Evolutionary conservation across 1,284 basidiomycete species (phyloP).

Genomic region (Neotropicomus parvogracilis): DNA sequence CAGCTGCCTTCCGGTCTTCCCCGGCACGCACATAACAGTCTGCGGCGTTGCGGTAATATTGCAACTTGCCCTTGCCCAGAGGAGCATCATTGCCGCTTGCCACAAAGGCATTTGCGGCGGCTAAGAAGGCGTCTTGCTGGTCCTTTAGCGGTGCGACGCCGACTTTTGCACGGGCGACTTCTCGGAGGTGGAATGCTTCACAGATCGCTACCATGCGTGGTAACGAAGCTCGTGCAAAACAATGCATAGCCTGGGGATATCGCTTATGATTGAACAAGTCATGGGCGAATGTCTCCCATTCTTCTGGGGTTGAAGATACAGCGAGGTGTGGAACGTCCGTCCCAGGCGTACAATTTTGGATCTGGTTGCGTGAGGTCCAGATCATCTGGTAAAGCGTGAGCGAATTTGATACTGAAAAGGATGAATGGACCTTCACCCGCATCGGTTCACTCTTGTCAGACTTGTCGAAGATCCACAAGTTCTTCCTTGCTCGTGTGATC

Average conservation of each 20-base stretch:
- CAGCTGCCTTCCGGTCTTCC: constrained; percentile 44
- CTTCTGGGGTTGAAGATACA: constrained; percentile 43
- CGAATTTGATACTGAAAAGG: not conserved
- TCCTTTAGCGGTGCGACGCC: constrained; percentile 20
- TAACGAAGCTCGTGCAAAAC: constrained; percentile 53
- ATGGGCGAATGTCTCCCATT: constrained; percentile 54
- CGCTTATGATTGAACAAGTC: constrained; percentile 52
- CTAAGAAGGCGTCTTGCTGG: constrained; percentile 39
- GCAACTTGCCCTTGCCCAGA: constrained; percentile 25
- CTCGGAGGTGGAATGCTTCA: constrained; percentile 43
- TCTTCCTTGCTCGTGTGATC: constrained; percentile 63
- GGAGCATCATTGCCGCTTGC: constrained; percentile 37
- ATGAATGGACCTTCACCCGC: constrained; percentile 39
- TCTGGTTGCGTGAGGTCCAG: constrained; percentile 43
- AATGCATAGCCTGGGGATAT: constrained; percentile 59
- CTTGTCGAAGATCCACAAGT: constrained; percentile 63
- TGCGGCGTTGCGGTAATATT: constrained; percentile 49
- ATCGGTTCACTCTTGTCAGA: constrained; percentile 56
- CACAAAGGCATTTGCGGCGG: constrained; percentile 50
- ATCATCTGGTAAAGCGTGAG: constrained; percentile 39
- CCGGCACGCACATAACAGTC: constrained; percentile 48
- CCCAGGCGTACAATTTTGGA: constrained; percentile 43
- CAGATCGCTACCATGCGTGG: constrained; percentile 45
- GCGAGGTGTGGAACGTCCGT: constrained; percentile 47
- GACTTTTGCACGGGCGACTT: constrained; percentile 36